Conservation (phyloP, 805 yeast genomes). For the Kodamaea kaohsiungensis region DNA sequence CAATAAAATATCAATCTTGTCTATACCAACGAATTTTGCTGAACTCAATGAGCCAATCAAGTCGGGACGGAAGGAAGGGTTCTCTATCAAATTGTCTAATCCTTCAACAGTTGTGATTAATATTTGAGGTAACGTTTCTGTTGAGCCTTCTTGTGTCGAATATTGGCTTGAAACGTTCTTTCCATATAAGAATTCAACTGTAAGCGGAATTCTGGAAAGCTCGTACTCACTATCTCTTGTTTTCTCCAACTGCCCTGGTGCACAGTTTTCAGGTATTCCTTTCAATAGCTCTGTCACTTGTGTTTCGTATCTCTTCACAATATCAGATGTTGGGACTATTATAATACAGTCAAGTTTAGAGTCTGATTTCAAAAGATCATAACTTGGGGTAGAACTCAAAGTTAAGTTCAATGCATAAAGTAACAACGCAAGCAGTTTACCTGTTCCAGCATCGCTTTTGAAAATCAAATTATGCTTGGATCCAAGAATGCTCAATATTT, state of each 20-base stretch:
- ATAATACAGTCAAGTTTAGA: slow-evolving; percentile 20
- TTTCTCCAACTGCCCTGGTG: slow-evolving; percentile 20
- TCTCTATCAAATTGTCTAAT: background rate
- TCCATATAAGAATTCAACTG: slow-evolving; percentile 15
- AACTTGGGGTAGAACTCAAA: slow-evolving; percentile 20
- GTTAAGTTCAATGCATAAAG: slow-evolving; percentile 20
- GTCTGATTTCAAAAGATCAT: slow-evolving; percentile 12
- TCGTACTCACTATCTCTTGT: slow-evolving; percentile 10
- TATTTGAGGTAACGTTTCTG: background rate
- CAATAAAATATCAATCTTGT: slow-evolving; percentile 21
- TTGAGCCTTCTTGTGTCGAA: background rate
- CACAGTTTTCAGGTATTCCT: slow-evolving; percentile 23
- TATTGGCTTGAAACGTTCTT: background rate
- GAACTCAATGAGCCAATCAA: background rate
- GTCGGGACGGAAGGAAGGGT: background rate
- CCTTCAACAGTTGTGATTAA: slow-evolving; percentile 5
- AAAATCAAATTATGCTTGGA: slow-evolving; percentile 17
- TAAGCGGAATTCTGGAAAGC: slow-evolving; percentile 19
- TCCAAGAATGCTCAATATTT: slow-evolving; percentile 18
- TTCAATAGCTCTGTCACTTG: slow-evolving; percentile 13
- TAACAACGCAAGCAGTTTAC: slow-evolving; percentile 22
- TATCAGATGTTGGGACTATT: slow-evolving; percentile 25
- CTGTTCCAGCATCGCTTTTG: slow-evolving; percentile 18
- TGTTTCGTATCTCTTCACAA: slow-evolving; percentile 19
- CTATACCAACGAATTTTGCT: slow-evolving; percentile 19